Evolutionary conservation across 495 filamentous ascomycete genomes (phyloP), one percentile per base, ranked within the genome.

Genomic region (Penicillium angulare): DNA sequence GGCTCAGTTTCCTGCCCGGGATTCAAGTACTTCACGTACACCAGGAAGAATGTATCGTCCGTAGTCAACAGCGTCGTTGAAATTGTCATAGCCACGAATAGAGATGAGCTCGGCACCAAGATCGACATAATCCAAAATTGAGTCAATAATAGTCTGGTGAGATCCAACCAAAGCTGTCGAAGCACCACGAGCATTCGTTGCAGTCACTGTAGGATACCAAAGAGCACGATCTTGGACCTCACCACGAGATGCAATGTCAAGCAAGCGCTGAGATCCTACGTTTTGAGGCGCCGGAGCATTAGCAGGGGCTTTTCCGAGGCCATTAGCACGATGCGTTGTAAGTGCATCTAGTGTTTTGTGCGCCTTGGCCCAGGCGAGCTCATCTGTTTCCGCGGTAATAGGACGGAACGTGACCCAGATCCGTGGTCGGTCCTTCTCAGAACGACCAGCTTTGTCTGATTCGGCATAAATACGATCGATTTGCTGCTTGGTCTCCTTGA

Each of bases 361-460:
- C 3, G 78, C 77, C 60, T 78, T 79, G 0, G 59, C 68, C 77
- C 78, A 81, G 9, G 78, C 77, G 20, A 81, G 63, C 23, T 81
- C 78, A 17, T 79, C 77, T 0, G 78, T 79, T 61, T 79, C 76
- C 2, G 78, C 78, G 7, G 74, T 53, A 43, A 81, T 81, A 16
- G 78, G 78, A 13, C 78, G 69, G 68, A 79, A 79, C 4, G 78
- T 79, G 4, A 81, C 78, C 78, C 78, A 81, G 52, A 81, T 78
- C 2, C 76, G 68, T 6, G 78, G 78, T 3, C 70, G 57, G 44
- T 79, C 75, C 3, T 49, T 52, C 18, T 52, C 49, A 1, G 43
- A 24, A 0, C 64, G 57, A 8, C 77, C 77, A 7, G 76, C 78
- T 17, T 67, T 66, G 5, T 56, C 72, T 5, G 77, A 67, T 50